Percentiles rank a stretch among this genome's conserved stretches.
Conservation (phyloP, 1,284 basidiomycete genomes). For the Cryptococcus depauperatus region DNA sequence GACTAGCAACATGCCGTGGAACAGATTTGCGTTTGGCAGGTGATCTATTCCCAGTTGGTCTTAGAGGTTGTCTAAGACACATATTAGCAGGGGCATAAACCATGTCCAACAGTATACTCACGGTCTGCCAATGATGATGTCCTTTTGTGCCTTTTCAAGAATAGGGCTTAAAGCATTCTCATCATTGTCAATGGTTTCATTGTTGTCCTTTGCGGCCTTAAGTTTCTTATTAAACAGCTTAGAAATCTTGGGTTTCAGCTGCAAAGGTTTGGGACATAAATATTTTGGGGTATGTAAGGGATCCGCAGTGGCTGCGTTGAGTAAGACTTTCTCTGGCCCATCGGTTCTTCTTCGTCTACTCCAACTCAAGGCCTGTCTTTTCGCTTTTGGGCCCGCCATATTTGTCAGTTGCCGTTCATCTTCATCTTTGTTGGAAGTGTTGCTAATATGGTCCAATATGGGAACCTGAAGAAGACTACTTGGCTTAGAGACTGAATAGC, state of each 20-base stretch:
- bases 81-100: neutral
- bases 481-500: slow-evolving; percentile 1
- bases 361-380: slow-evolving; percentile 36
- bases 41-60: neutral
- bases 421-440: neutral
- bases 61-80: neutral
- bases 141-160: slow-evolving; percentile 3
- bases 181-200: slow-evolving; percentile 1
- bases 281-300: neutral
- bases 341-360: slow-evolving; percentile 28
- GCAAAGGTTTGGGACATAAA: neutral
- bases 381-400: slow-evolving; percentile 20
- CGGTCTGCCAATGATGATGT: neutral
- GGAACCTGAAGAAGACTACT: slow-evolving; percentile 7
- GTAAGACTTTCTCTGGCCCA: slow-evolving; percentile 18
- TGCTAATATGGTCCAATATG: neutral
- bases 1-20: slow-evolving; percentile 14
- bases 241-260: neutral
- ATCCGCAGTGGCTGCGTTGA: neutral
- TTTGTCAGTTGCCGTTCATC: slow-evolving; percentile 8
- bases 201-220: neutral
- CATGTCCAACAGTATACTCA: neutral
- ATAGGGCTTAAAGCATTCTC: neutral
- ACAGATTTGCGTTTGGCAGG: slow-evolving; percentile 7
- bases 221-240: neutral